These are phyloP conservation scores for Plasmodium coatneyi DNA, from an alignment of 169 alveolate genomes.

Conservation along the genomic window DNA sequence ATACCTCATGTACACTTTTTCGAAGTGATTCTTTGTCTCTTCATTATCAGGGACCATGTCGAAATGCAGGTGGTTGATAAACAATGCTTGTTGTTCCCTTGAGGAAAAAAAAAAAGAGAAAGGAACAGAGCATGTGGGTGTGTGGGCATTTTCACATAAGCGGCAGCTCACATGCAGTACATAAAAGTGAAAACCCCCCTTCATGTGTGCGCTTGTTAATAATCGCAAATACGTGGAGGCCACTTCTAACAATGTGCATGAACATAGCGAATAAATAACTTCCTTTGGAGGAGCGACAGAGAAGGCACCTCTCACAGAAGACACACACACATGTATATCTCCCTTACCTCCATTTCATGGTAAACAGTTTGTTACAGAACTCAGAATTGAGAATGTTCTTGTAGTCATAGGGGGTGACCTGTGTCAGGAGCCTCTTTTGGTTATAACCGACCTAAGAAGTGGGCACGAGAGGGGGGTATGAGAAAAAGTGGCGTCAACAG, in stretches of 20 bases:
- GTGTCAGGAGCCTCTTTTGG: conserved; percentile 59
- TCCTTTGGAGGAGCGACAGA: neutral
- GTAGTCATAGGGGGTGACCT: conserved; percentile 71
- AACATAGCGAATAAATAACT: neutral
- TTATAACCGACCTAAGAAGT: conserved; percentile 58
- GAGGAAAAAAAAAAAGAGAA: neutral
- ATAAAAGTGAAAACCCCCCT: neutral
- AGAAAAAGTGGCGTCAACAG: neutral
- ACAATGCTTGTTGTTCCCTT: conserved; percentile 38
- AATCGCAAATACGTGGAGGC: neutral
- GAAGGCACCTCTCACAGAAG: neutral
- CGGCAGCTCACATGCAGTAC: neutral
- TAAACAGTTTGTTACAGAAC: conserved; percentile 48
- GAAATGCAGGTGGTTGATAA: conserved; percentile 46
- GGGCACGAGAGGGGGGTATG: neutral
- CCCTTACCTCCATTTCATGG: conserved; percentile 48
- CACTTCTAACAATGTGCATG: neutral
- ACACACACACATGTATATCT: neutral
- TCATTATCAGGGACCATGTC: conserved; percentile 72
- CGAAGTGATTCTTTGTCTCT: conserved; percentile 33
- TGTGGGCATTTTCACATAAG: neutral
- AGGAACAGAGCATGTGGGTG: neutral
- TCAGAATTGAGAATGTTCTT: conserved; percentile 22
- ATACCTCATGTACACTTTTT: conserved; percentile 38
- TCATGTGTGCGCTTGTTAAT: too few species aligned